These are phyloP conservation scores for Leccinum uliginosum DNA, from an alignment of 768 basidiomycete genomes.

Conservation along the genomic window DNA sequence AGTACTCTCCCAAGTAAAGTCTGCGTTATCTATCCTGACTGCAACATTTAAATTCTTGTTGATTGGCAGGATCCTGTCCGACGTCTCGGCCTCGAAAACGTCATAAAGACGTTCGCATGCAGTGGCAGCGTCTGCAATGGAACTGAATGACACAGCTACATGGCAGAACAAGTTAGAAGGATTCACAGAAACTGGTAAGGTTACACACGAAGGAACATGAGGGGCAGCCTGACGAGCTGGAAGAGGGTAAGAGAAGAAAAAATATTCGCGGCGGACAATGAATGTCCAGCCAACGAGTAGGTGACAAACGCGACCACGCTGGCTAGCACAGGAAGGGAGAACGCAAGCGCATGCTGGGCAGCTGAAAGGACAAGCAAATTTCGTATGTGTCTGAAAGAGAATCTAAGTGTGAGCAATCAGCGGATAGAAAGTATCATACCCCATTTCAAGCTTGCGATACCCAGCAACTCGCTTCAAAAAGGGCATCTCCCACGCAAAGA, in stretches of 20 bases:
- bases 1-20: slow-evolving; percentile 85
- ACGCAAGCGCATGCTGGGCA: slow-evolving; percentile 61
- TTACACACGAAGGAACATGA: slow-evolving; percentile 60
- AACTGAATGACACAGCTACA: slow-evolving; percentile 53
- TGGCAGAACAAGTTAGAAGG: neutral
- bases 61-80: slow-evolving; percentile 52
- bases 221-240: slow-evolving; percentile 74
- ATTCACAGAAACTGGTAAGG: neutral
- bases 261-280: slow-evolving; percentile 62
- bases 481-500: slow-evolving; percentile 84
- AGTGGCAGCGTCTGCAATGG: slow-evolving; percentile 82
- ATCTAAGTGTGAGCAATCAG: neutral
- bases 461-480: slow-evolving; percentile 71
- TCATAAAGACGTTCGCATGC: slow-evolving; percentile 69
- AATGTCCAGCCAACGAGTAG: slow-evolving; percentile 70
- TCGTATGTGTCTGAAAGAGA: slow-evolving; percentile 50
- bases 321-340: slow-evolving; percentile 73
- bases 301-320: slow-evolving; percentile 75
- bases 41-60: slow-evolving; percentile 60
- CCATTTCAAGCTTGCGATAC: slow-evolving; percentile 69
- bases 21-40: slow-evolving; percentile 59
- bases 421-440: slow-evolving; percentile 31
- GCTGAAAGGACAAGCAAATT: slow-evolving; percentile 61
- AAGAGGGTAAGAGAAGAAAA: slow-evolving; percentile 49
- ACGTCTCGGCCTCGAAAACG: slow-evolving; percentile 81